These are phyloP conservation scores for Nyssa sinensis DNA, from an alignment of 148 eudicot species.

Conservation along the genomic window DNA sequence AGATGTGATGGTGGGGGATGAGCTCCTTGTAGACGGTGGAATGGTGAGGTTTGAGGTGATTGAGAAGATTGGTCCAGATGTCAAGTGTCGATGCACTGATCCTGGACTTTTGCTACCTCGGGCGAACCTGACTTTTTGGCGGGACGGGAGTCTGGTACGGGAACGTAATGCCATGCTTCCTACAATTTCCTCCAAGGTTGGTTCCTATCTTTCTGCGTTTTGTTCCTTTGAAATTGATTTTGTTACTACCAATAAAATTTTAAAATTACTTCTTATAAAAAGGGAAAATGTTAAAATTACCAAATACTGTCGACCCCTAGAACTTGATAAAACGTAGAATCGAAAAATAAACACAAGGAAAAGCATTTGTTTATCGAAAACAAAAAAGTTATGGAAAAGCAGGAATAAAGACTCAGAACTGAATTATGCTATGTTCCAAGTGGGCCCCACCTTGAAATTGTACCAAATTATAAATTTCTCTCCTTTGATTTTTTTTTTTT, in stretches of 20 bases:
- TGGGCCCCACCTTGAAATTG: too few species aligned
- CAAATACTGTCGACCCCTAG: too few species aligned
- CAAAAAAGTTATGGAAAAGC: too few species aligned
- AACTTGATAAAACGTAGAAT: too few species aligned
- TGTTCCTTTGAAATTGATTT: neutral
- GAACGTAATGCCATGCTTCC: constrained; percentile 98
- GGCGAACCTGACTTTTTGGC: constrained; percentile 93
- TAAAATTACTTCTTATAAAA: too few species aligned
- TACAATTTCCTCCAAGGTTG: constrained; percentile 86
- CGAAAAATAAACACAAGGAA: too few species aligned
- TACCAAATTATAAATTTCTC: neutral
- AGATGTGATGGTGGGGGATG: constrained; percentile 90
- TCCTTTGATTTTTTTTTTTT: neutral
- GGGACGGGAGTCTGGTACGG: constrained; percentile 81
- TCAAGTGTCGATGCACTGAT: constrained; percentile 83
- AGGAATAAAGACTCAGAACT: too few species aligned
- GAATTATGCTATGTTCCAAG: too few species aligned
- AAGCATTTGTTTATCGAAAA: too few species aligned
- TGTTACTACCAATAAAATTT: neutral
- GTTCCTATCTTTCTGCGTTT: constrained; percentile 17
- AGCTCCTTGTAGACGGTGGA: constrained; percentile 94
- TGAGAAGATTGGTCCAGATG: constrained; percentile 96
- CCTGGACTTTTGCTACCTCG: constrained; percentile 92
- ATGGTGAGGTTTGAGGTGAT: constrained; percentile 94
- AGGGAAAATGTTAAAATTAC: too few species aligned